Conservation (phyloP, 2,329 filamentous ascomycete species). For the Trichoderma koningiopsis region DNA sequence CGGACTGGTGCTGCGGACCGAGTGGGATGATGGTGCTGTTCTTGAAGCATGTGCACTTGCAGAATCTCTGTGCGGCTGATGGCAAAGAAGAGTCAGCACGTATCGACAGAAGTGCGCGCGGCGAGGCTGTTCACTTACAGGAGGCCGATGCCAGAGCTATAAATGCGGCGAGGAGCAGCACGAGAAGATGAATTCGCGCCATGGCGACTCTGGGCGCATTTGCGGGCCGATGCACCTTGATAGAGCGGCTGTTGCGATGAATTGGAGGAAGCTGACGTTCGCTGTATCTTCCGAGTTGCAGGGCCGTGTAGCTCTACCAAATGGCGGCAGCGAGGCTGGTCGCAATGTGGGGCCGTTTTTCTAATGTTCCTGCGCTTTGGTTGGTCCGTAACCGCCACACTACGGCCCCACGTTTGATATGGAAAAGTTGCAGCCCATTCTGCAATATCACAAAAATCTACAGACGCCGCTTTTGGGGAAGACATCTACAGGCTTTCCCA, state of each 20-base stretch:
- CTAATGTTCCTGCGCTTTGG: slow-evolving; percentile 33
- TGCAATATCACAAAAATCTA: slow-evolving; percentile 1
- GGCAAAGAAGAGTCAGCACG: not conserved
- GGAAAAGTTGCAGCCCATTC: slow-evolving; percentile 28
- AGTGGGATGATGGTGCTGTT: slow-evolving; percentile 69
- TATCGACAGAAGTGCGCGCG: not conserved
- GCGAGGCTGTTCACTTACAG: slow-evolving; percentile 40
- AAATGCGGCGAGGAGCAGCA: slow-evolving; percentile 43
- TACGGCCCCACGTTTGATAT: slow-evolving; percentile 1
- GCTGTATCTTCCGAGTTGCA: not conserved
- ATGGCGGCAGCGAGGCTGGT: not conserved
- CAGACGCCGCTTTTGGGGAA: not conserved
- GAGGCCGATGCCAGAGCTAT: slow-evolving; percentile 44
- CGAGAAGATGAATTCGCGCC: slow-evolving; percentile 43
- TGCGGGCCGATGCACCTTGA: not conserved
- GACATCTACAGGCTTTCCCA: not conserved
- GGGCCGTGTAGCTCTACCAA: not conserved
- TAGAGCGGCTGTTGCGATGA: not conserved
- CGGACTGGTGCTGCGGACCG: slow-evolving; percentile 45
- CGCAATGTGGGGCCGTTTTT: slow-evolving; percentile 10
- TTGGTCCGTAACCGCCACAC: slow-evolving; percentile 30
- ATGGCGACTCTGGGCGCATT: slow-evolving; percentile 35
- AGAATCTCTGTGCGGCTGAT: slow-evolving; percentile 63
- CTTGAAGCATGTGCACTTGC: slow-evolving; percentile 71
- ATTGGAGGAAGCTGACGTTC: not conserved